Evolutionary conservation across 495 filamentous ascomycete genomes (phyloP).

Genomic region (Penicillium cinerascens): DNA sequence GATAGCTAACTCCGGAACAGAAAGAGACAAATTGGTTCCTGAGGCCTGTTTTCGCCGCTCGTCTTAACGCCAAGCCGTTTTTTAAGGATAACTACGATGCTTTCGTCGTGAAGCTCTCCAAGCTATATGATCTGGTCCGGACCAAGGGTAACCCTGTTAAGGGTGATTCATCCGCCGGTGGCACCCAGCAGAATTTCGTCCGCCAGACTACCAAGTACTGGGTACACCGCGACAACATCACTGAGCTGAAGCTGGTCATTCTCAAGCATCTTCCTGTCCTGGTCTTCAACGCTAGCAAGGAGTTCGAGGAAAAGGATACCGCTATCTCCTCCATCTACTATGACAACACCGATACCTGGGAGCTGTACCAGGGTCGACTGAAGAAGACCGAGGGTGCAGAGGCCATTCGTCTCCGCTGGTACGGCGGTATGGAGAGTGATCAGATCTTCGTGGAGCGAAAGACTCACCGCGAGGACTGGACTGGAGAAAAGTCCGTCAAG

Average conservation of each 20-base stretch:
- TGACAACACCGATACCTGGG: conserved; percentile 90
- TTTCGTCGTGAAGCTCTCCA: conserved; percentile 92
- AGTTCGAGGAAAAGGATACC: conserved; percentile 83
- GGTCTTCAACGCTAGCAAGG: conserved; percentile 96
- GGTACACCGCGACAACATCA: conserved; percentile 98
- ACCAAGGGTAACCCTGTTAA: conserved; percentile 89
- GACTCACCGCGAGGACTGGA: conserved; percentile 99
- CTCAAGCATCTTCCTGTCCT: conserved; percentile 96
- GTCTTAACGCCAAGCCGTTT: conserved; percentile 92
- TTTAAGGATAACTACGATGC: conserved; percentile 98
- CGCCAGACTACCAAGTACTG: conserved; percentile 99
- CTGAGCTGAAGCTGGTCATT: conserved; percentile 94
- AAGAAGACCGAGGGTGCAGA: conserved; percentile 98
- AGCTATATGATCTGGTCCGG: conserved; percentile 89
- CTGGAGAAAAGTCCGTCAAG: conserved; percentile 97
- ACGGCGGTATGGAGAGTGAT: conserved; percentile 90
- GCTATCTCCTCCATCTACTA: conserved; percentile 99
- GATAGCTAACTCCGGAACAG: conserved; percentile 39
- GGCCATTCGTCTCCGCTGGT: conserved; percentile 95
- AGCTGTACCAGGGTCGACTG: conserved; percentile 86
- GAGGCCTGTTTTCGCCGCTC: conserved; percentile 87
- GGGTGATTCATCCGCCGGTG: conserved; percentile 88
- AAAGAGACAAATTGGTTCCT: conserved; percentile 95
- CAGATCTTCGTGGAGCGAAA: conserved; percentile 97
- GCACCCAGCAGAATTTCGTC: conserved; percentile 90